phyloP scores from a whole-genome alignment of 345 rosid genomes.

The Citrus medica region DNA sequence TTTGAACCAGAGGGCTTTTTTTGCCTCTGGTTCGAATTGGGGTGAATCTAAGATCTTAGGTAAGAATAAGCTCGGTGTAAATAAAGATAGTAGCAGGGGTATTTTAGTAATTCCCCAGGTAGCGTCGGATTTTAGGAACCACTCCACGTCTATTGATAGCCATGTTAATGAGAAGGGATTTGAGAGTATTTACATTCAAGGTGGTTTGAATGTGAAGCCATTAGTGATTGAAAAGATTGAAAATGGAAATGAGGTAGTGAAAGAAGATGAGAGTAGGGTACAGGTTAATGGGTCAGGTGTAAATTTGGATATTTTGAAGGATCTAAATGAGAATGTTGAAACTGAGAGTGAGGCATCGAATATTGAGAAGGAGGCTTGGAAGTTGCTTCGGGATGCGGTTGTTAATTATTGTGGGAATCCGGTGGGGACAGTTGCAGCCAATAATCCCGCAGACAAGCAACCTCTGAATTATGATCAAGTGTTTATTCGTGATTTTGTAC shows the following conservation, averaged over 20 bases:
- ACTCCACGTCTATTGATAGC: slow-evolving; percentile 54
- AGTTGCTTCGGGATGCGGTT: slow-evolving; percentile 64
- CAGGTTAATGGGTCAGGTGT: slow-evolving; percentile 31
- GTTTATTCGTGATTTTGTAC: slow-evolving; percentile 95
- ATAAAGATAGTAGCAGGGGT: slow-evolving; percentile 50
- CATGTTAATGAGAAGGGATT: slow-evolving; percentile 68
- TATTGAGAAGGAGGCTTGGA: slow-evolving; percentile 83
- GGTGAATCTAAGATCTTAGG: slow-evolving; percentile 33
- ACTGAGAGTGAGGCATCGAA: slow-evolving; percentile 53
- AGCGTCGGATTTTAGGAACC: slow-evolving; percentile 69
- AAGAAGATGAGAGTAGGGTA: slow-evolving; percentile 40
- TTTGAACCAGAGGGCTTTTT: slow-evolving; percentile 54
- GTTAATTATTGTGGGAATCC: slow-evolving; percentile 80
- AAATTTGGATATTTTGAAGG: slow-evolving; percentile 33
- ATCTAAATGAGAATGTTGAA: slow-evolving; percentile 34
- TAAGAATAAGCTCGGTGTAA: slow-evolving; percentile 17
- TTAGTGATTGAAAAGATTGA: slow-evolving; percentile 44
- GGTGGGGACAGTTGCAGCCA: slow-evolving; percentile 88
- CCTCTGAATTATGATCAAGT: slow-evolving; percentile 90
- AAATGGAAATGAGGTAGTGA: slow-evolving; percentile 19
- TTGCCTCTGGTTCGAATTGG: slow-evolving; percentile 49
- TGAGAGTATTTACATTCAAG: slow-evolving; percentile 67
- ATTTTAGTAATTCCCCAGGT: slow-evolving; percentile 70
- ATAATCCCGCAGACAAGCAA: slow-evolving; percentile 64
- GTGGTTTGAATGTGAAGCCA: slow-evolving; percentile 64